Base-by-base conservation (phyloP, 75 land plant species). In the Selaginella moellendorffii region DNA sequence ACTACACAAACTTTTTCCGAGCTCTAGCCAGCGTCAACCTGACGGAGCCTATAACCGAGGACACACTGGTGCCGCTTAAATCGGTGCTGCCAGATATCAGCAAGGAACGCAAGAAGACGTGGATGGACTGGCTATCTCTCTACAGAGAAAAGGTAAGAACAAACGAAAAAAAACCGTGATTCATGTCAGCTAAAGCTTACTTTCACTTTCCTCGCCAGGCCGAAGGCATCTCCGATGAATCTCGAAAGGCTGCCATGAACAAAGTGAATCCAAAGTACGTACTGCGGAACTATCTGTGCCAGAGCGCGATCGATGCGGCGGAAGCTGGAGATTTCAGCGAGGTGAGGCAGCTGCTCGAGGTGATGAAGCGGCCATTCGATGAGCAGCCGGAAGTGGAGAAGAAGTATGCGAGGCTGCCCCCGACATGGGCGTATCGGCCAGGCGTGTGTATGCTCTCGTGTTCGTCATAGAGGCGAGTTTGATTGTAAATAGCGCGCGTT, bases 381-480 rank as follows among this genome's bases (percentile, higher is more conserved):
- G 96, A 93, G 28, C 98, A 93, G 52, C 81, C 83, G 0, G 96
- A 85, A 53, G 85, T 81, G 90, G 98, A 93, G 65, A n/a, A n/a
- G n/a, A 88, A 83, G 65, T 93, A 88, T 65, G 96, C 96, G 8
- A 80, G 98, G 19, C 73, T 93, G 65, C 98, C 98, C 8, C 98
- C 98, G 28, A 85, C 98, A 8, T 93, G 98, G 98, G 98, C 98
- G 30, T 93, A 93, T 68, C 71, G 98, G 42, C 98, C 98, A 20
- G 98, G 98, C 29, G 98, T 93, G 18, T 85, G 98, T 69, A 93
- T 93, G 98, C 80, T 93, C 2, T 93, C 98, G n/a, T 93, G 98
- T 66, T 93, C 98, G 29, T 93, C 98, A 17, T 88, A n/a, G n/a
- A n/a, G n/a, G n/a, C n/a, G n/a, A n/a, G n/a, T n/a, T n/a, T n/a